Base-by-base conservation (phyloP, 2,329 filamentous ascomycete species). In the Colletotrichum australisinense region DNA sequence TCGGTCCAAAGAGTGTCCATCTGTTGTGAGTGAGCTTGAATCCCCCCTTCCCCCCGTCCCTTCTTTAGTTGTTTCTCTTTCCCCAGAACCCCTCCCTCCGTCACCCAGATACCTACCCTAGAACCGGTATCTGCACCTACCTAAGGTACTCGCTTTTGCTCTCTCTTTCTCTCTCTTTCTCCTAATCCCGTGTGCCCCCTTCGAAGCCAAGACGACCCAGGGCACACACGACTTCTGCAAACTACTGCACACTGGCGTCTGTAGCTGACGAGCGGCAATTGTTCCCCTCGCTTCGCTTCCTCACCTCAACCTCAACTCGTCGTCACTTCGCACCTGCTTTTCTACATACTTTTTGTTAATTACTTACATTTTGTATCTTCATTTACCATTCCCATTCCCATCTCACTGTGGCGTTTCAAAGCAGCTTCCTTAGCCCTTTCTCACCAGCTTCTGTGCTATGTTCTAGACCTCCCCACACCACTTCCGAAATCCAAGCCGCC, bases 401-500 rank as follows among this genome's bases (percentile, higher is more conserved):
- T 7, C 19, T 22, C 22, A 9, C 22, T 7, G 35, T 32, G 30
- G 24, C 63, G 12, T 55, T 53, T 46, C n/a, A 55, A 52, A 14
- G 28, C 35, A 12, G 28, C 35, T 38, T 30, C n/a, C 26, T 26
- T 19, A 30, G 32, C 24, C 16, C 55, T 22, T 57, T 53, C 42
- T 49, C n/a, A 52, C 56, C 28, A 24, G 12, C n/a, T 49, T n/a
- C 58, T 38, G 62, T 26, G 35, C 55, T 67, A 19, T n/a, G 26
- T 24, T 32, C 26, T 32, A 38, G 26, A 38, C 56, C 57, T 67
- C 58, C 46, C 67, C 71, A 71, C 56, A 71, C 67, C 62, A 62
- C 60, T 73, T 73, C 71, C 60, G 67, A 67, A 57, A 46, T 16
- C 28, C 19, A 66, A 38, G 24, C 67, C 62, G 49, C 62, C 67